Conservation (phyloP, 2,329 filamentous ascomycete genomes). For the Fusarium begoniae region DNA sequence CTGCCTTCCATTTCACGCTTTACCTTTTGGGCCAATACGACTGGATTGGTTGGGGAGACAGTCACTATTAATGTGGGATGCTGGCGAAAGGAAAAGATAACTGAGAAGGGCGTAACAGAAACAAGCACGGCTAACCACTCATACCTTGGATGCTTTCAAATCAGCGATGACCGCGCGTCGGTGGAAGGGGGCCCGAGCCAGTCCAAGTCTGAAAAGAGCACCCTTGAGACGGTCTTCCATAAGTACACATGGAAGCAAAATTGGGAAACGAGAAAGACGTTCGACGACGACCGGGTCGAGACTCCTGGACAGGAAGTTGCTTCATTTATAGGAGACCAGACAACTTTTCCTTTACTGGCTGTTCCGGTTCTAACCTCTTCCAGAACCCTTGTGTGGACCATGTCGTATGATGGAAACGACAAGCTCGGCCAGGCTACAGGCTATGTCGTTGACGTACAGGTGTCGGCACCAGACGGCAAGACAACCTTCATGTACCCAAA, state of each 20-base stretch:
- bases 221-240: neutral
- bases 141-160: neutral
- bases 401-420: neutral
- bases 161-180: neutral
- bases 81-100: neutral
- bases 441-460: neutral
- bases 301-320: neutral
- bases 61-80: neutral
- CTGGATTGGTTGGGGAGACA: neutral
- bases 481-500: neutral
- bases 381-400: neutral
- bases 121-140: neutral
- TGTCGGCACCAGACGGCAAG: neutral
- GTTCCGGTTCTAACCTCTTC: neutral
- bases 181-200: neutral
- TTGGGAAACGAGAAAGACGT: neutral
- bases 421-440: neutral
- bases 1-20: neutral
- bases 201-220: neutral
- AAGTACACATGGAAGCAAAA: neutral
- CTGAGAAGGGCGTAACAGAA: fast-evolving
- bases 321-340: neutral
- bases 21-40: neutral
- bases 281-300: neutral
- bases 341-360: neutral